These are phyloP conservation scores for Biscogniauxia marginata DNA, from an alignment of 2,329 filamentous ascomycete genomes.

Conservation along the genomic window DNA sequence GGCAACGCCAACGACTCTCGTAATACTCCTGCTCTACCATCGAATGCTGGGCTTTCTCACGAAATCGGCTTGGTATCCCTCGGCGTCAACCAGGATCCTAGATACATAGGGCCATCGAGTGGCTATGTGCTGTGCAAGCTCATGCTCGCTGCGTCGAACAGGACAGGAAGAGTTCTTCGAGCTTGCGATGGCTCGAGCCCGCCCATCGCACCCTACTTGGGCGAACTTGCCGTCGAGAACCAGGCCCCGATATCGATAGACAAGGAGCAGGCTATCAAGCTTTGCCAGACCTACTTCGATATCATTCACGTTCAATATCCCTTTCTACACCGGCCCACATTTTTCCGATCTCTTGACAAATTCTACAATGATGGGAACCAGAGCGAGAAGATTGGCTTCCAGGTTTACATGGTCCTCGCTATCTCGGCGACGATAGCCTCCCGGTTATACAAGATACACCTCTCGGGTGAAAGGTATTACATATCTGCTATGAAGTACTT, in stretches of 20 bases:
- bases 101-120: conserved; percentile 56
- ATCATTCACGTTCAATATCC: conserved; percentile 49
- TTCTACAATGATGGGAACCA: conserved; percentile 33
- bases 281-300: conserved; percentile 48
- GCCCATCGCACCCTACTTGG: conserved; percentile 13
- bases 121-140: conserved; percentile 53
- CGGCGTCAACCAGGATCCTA: conserved; percentile 44
- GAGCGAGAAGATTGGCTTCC: conserved; percentile 40
- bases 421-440: conserved; percentile 47
- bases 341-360: conserved; percentile 34
- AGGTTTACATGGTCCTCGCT: conserved; percentile 53
- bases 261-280: conserved; percentile 39
- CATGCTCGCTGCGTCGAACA: conserved; percentile 40
- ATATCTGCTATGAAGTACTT: conserved; percentile 46
- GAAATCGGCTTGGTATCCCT: conserved; percentile 54
- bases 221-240: conserved; percentile 10
- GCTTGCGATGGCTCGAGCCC: conserved; percentile 1
- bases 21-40: conserved; percentile 13
- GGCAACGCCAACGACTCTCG: conserved; percentile 8
- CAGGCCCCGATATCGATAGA: conserved; percentile 13
- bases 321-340: conserved; percentile 45
- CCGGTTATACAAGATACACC: conserved; percentile 39
- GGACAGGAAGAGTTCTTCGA: conserved; percentile 8
- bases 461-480: conserved; percentile 50
- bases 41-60: conserved; percentile 38